Percentiles rank a stretch among this genome's conserved stretches.
phyloP scores from a whole-genome alignment of 306 rosid species.

The Echinosophora koreensis region DNA sequence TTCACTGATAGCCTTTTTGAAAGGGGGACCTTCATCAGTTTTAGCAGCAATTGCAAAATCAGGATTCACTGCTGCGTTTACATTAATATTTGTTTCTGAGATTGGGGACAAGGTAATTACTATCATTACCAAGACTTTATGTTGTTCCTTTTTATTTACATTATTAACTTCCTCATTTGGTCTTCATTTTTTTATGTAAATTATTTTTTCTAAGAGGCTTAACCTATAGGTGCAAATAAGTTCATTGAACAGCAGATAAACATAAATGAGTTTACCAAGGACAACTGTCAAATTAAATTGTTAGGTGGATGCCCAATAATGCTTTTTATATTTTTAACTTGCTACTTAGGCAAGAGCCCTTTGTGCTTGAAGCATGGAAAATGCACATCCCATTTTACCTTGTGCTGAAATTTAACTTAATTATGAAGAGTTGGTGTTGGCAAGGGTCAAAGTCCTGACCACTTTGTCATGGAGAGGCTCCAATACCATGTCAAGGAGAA shows the following conservation, averaged over 20 bases:
- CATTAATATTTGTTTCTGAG: conserved; percentile 95
- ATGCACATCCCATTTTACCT: not conserved
- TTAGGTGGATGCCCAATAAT: not conserved
- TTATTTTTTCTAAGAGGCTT: conserved; percentile 38
- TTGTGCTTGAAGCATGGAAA: not conserved
- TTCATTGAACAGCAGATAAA: conserved; percentile 7
- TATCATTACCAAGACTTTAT: conserved; percentile 13
- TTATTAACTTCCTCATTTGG: not conserved
- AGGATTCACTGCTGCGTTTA: conserved; percentile 97
- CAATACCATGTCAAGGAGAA: not conserved
- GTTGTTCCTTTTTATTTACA: conserved; percentile 20
- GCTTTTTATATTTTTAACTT: not conserved
- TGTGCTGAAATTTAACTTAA: not conserved
- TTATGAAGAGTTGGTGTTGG: not conserved
- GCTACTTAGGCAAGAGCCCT: not conserved
- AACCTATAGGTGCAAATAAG: conserved; percentile 26
- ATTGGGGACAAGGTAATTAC: conserved; percentile 94
- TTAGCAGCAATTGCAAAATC: conserved; percentile 88
- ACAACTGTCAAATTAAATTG: not conserved
- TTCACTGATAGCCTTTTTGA: conserved; percentile 82
- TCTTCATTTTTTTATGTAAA: conserved; percentile 24
- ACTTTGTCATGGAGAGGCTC: not conserved
- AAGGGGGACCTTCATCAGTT: conserved; percentile 82
- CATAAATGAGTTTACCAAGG: conserved; percentile 1
- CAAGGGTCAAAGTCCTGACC: not conserved